A percentile compares a stretch with the other conserved stretches of the same genome.
These are phyloP conservation scores for Kitagawia praeruptora DNA, from an alignment of 129 eudicot species.

Conservation along the genomic window DNA sequence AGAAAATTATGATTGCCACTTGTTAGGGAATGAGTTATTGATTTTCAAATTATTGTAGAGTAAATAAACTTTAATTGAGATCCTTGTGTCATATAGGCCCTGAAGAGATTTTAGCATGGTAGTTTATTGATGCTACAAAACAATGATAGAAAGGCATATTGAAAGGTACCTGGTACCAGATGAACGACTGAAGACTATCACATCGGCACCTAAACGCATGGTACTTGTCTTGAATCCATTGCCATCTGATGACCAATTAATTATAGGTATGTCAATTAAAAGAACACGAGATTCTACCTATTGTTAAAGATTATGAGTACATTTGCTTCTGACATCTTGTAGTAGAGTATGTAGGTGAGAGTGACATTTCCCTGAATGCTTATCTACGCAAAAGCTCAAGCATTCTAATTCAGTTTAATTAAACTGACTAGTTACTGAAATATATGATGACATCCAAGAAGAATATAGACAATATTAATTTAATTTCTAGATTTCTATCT, in stretches of 20 bases:
- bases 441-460: too few species aligned
- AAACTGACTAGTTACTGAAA: not conserved
- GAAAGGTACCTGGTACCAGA: constrained; percentile 44
- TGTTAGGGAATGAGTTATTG: not conserved
- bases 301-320: not conserved
- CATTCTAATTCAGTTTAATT: not conserved
- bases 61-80: not conserved
- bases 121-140: not conserved
- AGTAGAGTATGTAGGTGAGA: not conserved
- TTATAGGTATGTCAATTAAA: constrained; percentile 3
- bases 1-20: not conserved
- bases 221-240: constrained; percentile 97
- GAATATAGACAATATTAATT: too few species aligned
- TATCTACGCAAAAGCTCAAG: not conserved
- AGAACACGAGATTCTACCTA: not conserved
- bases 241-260: constrained; percentile 47
- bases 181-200: constrained; percentile 82
- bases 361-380: not conserved
- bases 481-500: not conserved
- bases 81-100: not conserved
- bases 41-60: not conserved
- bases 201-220: constrained; percentile 94
- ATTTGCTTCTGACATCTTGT: not conserved
- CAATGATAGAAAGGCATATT: not conserved
- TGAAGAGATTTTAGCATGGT: not conserved